Base-by-base conservation (phyloP, 192 early-diverging fungal species). In the Cetraspora pellucida region DNA sequence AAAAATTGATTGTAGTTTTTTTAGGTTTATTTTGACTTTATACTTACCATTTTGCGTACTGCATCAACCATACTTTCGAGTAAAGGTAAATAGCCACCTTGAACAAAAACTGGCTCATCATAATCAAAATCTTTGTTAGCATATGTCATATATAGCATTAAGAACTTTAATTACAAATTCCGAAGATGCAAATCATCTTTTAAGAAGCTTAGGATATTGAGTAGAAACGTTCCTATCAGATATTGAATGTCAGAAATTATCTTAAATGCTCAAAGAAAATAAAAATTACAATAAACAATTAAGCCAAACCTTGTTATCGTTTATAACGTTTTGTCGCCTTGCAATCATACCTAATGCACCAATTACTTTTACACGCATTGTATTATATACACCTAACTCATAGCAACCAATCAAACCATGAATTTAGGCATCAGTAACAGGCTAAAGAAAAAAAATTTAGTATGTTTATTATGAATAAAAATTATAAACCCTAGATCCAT, bases 131-230 rank as follows among this genome's bases (percentile, higher is more conserved):
- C 88, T 30, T 78, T 84, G 72, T 98, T 96, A 46, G 88, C 87
- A 98, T 27, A 97, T 89, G 77, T 98, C 96, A 75, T 86, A 97
- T 47, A 98, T 80, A 25, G 90, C 88, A 74, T 97, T 94, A 77
- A 98, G 77, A 0, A 91, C 91, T 79, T 97, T 95, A 0, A 89
- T 80, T 16, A 90, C 80, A 23, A 82, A 81, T 54, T 87, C 88
- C 19, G 82, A 60, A 17, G 75, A 28, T 13, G 75, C 79, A 17
- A 45, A 14, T 77, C 64, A 10, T 69, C 52, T 23, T 78, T 78
- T 37, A 84, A 78, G 52, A 81, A 75, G 45, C 81, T 66, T 46
- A 87, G 57, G 43, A 84, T 63, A 16, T 81, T 79, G 21, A 93
- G 84, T 66, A 94, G 79, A 59, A 90, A 95, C 10, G 81, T 77